A percentile compares a stretch with the other conserved stretches of the same genome.
phyloP scores from a whole-genome alignment of 2,329 filamentous ascomycete species.

The Gnomoniopsis smithogilvyi region DNA sequence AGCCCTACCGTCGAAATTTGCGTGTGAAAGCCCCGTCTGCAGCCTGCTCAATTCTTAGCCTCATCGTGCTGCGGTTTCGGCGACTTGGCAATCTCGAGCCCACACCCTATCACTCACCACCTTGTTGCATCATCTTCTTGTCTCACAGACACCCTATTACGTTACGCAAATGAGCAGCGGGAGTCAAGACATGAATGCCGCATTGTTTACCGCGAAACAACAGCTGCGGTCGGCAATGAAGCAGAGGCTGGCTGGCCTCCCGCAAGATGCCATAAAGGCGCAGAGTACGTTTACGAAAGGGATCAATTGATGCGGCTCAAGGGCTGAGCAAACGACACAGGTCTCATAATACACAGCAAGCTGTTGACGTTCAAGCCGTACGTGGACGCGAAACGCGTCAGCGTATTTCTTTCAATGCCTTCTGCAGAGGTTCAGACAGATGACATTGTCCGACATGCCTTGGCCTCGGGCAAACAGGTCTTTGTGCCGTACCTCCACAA shows the following conservation, averaged over 20 bases:
- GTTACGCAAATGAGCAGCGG: constrained; percentile 12
- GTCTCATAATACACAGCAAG: constrained; percentile 59
- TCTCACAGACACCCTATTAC: neutral
- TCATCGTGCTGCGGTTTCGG: neutral
- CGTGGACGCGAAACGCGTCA: constrained; percentile 68
- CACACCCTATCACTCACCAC: neutral
- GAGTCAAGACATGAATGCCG: constrained; percentile 41
- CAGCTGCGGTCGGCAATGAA: constrained; percentile 72
- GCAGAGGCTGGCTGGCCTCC: constrained; percentile 57
- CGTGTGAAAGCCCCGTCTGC: neutral
- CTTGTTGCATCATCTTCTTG: neutral
- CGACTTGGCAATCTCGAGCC: neutral
- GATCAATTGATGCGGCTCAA: constrained; percentile 21
- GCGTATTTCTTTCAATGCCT: constrained; percentile 93
- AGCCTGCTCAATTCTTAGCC: neutral
- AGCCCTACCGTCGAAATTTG: neutral
- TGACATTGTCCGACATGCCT: constrained; percentile 75
- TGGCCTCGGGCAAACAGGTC: constrained; percentile 75
- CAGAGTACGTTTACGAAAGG: constrained; percentile 61
- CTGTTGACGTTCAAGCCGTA: constrained; percentile 72
- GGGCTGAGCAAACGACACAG: constrained; percentile 38
- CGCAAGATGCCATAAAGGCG: constrained; percentile 55
- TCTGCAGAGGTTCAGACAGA: constrained; percentile 81
- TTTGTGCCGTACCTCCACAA: constrained; percentile 88
- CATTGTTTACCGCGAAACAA: constrained; percentile 68